Percentiles rank a stretch among this genome's conserved stretches.
These are phyloP conservation scores for Podaxis sp. DNA, from an alignment of 768 basidiomycete genomes.

Conservation along the genomic window DNA sequence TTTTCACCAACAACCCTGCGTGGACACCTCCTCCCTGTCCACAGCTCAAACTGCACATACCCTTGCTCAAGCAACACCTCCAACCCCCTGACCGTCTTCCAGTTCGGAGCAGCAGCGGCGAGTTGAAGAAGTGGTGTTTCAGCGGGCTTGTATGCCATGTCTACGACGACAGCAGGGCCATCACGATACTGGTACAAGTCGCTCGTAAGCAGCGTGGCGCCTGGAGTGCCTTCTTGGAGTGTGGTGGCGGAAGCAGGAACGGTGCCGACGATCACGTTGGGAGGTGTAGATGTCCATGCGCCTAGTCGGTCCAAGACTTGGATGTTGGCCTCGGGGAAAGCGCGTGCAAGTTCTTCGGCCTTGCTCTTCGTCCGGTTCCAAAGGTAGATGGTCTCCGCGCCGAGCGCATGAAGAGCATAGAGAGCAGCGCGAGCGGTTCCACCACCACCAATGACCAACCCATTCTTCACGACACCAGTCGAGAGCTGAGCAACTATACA, in stretches of 20 bases:
- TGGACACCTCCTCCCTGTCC: slow-evolving; percentile 74
- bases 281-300: slow-evolving; percentile 49
- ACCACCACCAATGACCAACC: slow-evolving; percentile 91
- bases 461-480: slow-evolving; percentile 42
- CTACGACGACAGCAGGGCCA: slow-evolving; percentile 70
- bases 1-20: slow-evolving; percentile 36
- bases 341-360: slow-evolving; percentile 64
- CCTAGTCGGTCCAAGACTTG: slow-evolving; percentile 60
- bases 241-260: slow-evolving; percentile 73
- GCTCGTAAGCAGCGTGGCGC: slow-evolving; percentile 50
- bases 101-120: slow-evolving; percentile 52
- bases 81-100: slow-evolving; percentile 76
- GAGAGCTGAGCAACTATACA: slow-evolving; percentile 46
- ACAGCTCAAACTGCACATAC: slow-evolving; percentile 78
- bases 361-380: slow-evolving; percentile 83
- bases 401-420: slow-evolving; percentile 77
- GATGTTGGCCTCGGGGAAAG: slow-evolving; percentile 68
- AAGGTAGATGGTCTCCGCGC: slow-evolving; percentile 72
- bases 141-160: slow-evolving; percentile 93
- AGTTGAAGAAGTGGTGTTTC: slow-evolving; percentile 77
- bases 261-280: slow-evolving; percentile 83
- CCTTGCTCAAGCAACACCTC: slow-evolving; percentile 90
- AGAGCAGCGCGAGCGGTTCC: slow-evolving; percentile 95
- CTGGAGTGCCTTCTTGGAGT: slow-evolving; percentile 24
- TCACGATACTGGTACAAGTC: slow-evolving; percentile 54